Base-by-base conservation (phyloP, 192 early-diverging fungal species). In the Linnemannia zychae region DNA sequence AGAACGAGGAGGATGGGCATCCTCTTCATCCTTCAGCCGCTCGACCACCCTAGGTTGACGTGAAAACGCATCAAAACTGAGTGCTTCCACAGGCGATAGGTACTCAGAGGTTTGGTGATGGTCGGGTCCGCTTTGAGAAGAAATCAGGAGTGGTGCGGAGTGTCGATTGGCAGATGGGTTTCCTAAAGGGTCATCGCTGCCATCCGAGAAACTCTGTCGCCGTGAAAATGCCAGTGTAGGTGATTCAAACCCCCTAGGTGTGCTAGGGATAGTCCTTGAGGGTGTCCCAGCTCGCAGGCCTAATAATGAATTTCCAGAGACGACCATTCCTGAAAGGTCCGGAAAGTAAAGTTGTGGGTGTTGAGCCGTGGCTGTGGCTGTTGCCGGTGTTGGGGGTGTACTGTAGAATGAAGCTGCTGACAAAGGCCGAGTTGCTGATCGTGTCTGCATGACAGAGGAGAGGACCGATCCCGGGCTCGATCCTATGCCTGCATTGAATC, bases 331-430 rank as follows among this genome's bases (percentile, higher is more conserved):
- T 28, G 83, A 76, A 5, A 79, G 20, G 60, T 85, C 83, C 22
- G 72, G 77, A 48, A 85, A 76, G 53, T 75, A 69, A 22, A 79
- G 73, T n/a, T 75, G 83, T 22, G 73, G n/a, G 20, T 46, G 69
- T 33, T 53, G 76, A 50, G 75, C 71, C 24, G 57, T 48, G 4
- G 57, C 63, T 11, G 44, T 40, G 18, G 53, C 22, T 22, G 81
- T 33, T 12, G 71, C 28, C 13, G 76, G 53, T 3, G 72, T 20
- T n/a, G 72, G 44, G 38, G 81, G 77, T 22, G 83, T 67, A 65
- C 83, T 85, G 34, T 85, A 85, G 60, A 85, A 85, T 16, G 83
- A 79, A 12, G 74, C 74, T 7, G 74, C 67, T 57, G 83, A 85
- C 0, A 85, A 44, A 5, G 83, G 78, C 38, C 83, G 73, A 13